Evolutionary conservation across 1,284 basidiomycete genomes (phyloP), one percentile per base, ranked within the genome.

Genomic region (Coniferiporia sulphurascens): DNA sequence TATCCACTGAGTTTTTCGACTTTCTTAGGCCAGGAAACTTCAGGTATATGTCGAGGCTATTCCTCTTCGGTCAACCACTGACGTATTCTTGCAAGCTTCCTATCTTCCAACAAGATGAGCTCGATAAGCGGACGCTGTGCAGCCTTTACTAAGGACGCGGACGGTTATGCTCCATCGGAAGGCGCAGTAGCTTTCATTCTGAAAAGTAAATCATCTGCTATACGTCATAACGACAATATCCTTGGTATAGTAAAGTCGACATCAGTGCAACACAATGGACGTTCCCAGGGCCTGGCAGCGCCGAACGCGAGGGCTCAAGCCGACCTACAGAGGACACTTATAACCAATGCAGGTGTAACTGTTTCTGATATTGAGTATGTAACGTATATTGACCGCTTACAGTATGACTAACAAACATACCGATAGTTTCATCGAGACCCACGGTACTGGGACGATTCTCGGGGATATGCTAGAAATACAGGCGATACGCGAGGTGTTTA

Each of bases 381-480:
- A 13, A 13, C 3, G 41, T 41, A 22, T 22, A 27, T 10, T 6
- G 9, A 10, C 17, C n/a, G 45, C 41, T 36, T 36, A 34, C 15
- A 35, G 2, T 17, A 10, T 48, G 32, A 27, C 7, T 36, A 35
- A 32, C 32, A 13, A 13, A 43, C 2, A 15, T 52, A 19, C 1
- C 7, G 41, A 27, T 59, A 74, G 73, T 56, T 74, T 73, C 56
- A 64, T 74, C 32, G 72, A 74, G 62, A 65, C 72, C 15, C 73
- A 74, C 60, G 73, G 73, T 48, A 74, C 73, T 8, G 73, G 72
- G 67, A 73, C 73, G 6, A 66, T 67, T 38, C 62, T 74, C 4
- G 73, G 73, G 8, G 73, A 74, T 61, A 65, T 70, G 34, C 69
- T 72, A 48, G 73, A 74, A 56, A 71, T 73, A 50, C 69, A 73